phyloP scores from a whole-genome alignment of 805 yeast species.

The Metschnikowia gelsemii region DNA sequence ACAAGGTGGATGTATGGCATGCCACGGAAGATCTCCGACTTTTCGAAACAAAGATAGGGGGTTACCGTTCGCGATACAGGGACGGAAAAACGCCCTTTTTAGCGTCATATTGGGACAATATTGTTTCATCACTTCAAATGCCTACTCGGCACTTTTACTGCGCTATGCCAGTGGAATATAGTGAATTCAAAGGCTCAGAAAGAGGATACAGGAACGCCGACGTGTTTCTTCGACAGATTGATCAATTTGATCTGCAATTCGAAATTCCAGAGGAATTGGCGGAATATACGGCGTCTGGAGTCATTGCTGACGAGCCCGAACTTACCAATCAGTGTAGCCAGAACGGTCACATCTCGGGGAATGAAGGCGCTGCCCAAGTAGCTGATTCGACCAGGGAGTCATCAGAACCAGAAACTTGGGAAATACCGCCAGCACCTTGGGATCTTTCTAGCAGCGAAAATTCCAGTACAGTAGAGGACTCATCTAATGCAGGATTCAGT shows the following conservation, averaged over 20 bases:
- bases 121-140: constrained; percentile 6
- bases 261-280: constrained; percentile 3
- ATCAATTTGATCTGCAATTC: neutral
- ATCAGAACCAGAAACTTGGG: too few relatives aligned
- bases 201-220: constrained; percentile 1
- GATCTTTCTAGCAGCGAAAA: too few relatives aligned
- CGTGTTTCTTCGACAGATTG: constrained; percentile 2
- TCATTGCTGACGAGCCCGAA: too few relatives aligned
- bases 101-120: constrained; percentile 13
- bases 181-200: neutral
- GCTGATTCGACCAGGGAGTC: too few relatives aligned
- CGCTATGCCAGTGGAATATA: too few relatives aligned
- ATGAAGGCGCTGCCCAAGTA: too few relatives aligned
- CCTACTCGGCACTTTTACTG: too few relatives aligned
- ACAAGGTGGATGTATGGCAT: constrained; percentile 15
- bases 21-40: constrained; percentile 14
- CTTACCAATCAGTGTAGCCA: too few relatives aligned
- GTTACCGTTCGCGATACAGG: constrained; percentile 10
- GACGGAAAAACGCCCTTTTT: constrained; percentile 16
- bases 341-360: too few relatives aligned
- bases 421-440: too few relatives aligned
- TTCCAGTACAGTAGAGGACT: neutral
- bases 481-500: neutral
- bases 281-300: neutral
- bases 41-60: constrained; percentile 17